Percentiles rank a stretch among this genome's conserved stretches.
Evolutionary conservation across 176 grass and related monocot species (phyloP).

Genomic region (Themeda triandra): DNA sequence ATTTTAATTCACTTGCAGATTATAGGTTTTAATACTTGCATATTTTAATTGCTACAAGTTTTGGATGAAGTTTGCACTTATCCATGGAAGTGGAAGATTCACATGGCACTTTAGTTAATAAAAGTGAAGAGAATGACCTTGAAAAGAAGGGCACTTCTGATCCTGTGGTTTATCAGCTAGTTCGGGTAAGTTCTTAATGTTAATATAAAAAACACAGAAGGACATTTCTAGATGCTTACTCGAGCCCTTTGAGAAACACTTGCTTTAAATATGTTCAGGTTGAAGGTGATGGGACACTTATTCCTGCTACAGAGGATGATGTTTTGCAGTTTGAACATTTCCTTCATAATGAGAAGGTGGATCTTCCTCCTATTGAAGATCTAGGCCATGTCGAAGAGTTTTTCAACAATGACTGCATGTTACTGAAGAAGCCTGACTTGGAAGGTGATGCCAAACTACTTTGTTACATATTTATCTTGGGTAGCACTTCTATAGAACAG

Average conservation of each 20-base stretch:
- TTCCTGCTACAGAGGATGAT: constrained; percentile 94
- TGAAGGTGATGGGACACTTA: constrained; percentile 94
- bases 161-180: constrained; percentile 94
- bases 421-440: constrained; percentile 49
- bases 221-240: constrained; percentile 6
- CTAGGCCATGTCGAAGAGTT: constrained; percentile 44
- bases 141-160: constrained; percentile 50
- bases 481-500: constrained; percentile 17
- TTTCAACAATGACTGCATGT: constrained; percentile 44
- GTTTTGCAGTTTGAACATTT: constrained; percentile 83
- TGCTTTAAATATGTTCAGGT: constrained; percentile 54
- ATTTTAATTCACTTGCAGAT: constrained; percentile 22
- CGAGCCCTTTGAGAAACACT: background rate
- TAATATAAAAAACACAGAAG: background rate
- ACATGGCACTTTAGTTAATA: constrained; percentile 38
- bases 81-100: constrained; percentile 63
- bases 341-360: constrained; percentile 69
- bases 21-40: constrained; percentile 17
- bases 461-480: constrained; percentile 19
- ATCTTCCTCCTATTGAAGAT: constrained; percentile 52
- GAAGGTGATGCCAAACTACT: constrained; percentile 42
- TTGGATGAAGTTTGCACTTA: constrained; percentile 57
- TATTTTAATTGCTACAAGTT: constrained; percentile 11
- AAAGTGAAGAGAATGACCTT: constrained; percentile 43
- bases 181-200: constrained; percentile 66